These are phyloP conservation scores for Leptomonas seymouri DNA, from an alignment of 208 protist genomes.

Conservation along the genomic window DNA sequence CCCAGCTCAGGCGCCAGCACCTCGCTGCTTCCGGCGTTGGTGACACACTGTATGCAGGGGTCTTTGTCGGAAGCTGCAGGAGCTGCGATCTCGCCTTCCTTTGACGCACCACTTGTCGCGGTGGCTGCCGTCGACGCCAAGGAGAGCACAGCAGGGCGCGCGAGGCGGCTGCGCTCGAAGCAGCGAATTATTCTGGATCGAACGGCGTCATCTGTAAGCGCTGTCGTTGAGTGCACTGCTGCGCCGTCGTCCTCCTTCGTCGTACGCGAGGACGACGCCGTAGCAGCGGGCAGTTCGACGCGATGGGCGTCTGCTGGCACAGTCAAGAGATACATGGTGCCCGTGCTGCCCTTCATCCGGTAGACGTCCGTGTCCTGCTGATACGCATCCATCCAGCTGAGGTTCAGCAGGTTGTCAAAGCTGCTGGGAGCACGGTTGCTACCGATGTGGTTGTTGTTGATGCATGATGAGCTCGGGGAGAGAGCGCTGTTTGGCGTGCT, in stretches of 20 bases:
- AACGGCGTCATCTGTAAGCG: not conserved
- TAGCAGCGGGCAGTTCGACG: not conserved
- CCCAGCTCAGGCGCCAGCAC: constrained; percentile 16
- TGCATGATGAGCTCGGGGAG: not conserved
- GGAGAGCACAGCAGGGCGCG: constrained; percentile 30
- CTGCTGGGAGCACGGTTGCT: not conserved
- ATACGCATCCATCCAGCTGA: constrained; percentile 12
- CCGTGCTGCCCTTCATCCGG: constrained; percentile 37
- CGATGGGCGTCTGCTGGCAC: constrained; percentile 17
- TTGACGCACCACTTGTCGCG: not conserved
- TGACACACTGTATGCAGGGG: constrained; percentile 8
- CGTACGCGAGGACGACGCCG: not conserved
- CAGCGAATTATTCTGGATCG: constrained; percentile 17
- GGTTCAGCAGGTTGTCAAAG: constrained; percentile 15
- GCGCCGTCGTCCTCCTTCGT: too few species aligned
- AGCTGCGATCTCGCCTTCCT: not conserved
- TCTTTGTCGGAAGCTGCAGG: not conserved
- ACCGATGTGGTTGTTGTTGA: too few species aligned
- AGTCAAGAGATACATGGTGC: constrained; percentile 36
- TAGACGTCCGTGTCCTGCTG: constrained; percentile 36
- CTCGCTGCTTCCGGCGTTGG: constrained; percentile 12
- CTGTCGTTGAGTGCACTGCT: not conserved
- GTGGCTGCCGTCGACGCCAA: constrained; percentile 11
- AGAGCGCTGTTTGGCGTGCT: constrained; percentile 12
- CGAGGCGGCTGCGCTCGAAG: constrained; percentile 30